These are phyloP conservation scores for Steccherinum ochraceum DNA, from an alignment of 768 basidiomycete species.

Conservation along the genomic window DNA sequence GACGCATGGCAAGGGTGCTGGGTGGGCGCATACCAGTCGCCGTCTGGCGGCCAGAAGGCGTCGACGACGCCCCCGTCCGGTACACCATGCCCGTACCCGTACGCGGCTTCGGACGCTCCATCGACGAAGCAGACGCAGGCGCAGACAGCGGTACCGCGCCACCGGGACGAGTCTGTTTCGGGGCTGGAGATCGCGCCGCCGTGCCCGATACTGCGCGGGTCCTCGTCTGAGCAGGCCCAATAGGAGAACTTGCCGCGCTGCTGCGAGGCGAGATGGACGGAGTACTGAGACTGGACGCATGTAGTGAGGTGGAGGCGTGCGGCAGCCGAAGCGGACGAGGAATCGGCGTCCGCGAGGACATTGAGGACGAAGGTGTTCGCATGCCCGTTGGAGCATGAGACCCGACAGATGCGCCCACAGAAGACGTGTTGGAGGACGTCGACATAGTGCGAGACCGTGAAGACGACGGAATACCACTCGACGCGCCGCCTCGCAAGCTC, in stretches of 20 bases:
- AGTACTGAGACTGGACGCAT: slow-evolving; percentile 1
- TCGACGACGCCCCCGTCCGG: slow-evolving; percentile 27
- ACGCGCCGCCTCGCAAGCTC: slow-evolving; percentile 7
- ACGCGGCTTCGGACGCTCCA: slow-evolving; percentile 33
- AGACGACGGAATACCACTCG: slow-evolving; percentile 3
- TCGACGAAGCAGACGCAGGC: neutral
- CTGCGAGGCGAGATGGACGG: neutral
- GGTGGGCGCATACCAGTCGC: neutral
- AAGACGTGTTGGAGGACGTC: slow-evolving; percentile 7
- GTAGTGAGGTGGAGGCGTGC: slow-evolving; percentile 4
- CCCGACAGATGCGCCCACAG: slow-evolving; percentile 5
- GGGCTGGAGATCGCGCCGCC: no score
- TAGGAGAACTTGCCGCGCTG: slow-evolving; percentile 2
- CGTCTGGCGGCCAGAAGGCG: neutral
- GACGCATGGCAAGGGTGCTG: neutral
- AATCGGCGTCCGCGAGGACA: slow-evolving; percentile 6
- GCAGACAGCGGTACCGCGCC: neutral
- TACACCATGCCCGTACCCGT: slow-evolving; percentile 71
- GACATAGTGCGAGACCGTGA: slow-evolving; percentile 9
- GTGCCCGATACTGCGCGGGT: no score
- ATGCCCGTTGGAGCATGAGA: neutral
- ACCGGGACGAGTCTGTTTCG: neutral
- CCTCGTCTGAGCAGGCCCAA: no score
- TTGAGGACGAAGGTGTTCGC: neutral
- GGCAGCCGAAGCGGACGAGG: slow-evolving; percentile 18